Evolutionary conservation across 352 stramenopile species (phyloP), one percentile per base, ranked within the genome.

Genomic region (Globisporangium iwayamae): DNA sequence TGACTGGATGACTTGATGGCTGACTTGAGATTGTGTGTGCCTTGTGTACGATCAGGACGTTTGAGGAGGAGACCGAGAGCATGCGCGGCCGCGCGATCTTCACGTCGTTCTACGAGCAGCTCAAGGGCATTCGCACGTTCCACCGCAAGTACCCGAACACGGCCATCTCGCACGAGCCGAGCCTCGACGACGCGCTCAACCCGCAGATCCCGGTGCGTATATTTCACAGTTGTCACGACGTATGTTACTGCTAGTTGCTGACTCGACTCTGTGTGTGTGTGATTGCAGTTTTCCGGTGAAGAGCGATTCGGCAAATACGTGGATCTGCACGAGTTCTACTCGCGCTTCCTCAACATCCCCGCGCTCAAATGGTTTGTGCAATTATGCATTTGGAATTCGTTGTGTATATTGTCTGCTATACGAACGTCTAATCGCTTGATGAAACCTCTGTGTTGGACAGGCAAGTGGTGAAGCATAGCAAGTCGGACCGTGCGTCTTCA

Each of bases 251-350:
- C 25, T 28, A 28, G 25, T 28, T 28, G 4, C 39, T 61, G 7
- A 16, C 62, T 63, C 3, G 25, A 28, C 25, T 28, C 2, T 41
- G 59, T 56, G 22, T 69, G 22, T 69, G 4, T 67, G 9, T 55
- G 2, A 14, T 18, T 22, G 20, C 41, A 92, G 73, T 96, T 96
- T 60, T 94, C 85, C 2, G 90, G 90, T 16, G 88, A 96, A 84
- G 90, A 97, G 68, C 83, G 79, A 28, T 92, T 91, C 43, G 90
- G 90, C 60, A 94, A 94, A 63, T 97, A 96, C 65, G 79, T 97
- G n/a, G 90, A 97, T 66, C 59, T 97, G 38, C 85, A 96, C 63
- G 77, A 87, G 68, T 88, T 94, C 60, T 93, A 95, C 73, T 62
- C 72, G 60, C 74, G 79, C 18, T 97, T 87, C 55, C 57, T 95